Evolutionary conservation across 495 filamentous ascomycete species (phyloP), one percentile per base, ranked within the genome.

Genomic region (Aspergillus saccharolyticus): DNA sequence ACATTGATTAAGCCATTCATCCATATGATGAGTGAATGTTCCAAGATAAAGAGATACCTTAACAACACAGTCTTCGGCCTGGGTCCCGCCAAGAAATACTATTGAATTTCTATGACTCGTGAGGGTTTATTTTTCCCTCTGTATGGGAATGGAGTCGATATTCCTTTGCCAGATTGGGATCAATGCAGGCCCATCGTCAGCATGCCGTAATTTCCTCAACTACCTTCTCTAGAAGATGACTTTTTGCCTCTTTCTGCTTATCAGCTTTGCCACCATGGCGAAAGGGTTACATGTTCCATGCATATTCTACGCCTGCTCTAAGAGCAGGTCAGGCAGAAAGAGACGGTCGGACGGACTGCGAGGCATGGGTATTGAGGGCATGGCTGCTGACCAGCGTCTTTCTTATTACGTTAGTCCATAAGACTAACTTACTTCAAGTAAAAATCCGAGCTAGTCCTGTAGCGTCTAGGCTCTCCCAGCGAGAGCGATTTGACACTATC

Each of bases 231-330:
- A 5, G 25, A 28, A 9, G 3, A 28, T 28, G 4, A 28, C 9
- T 30, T 30, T 28, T 30, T 30, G n/a, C 7, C 22, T 25, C 10
- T 22, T 16, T 56, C n/a, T 46, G 8, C 42, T 19, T 44, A 7
- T 21, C n/a, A 51, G 25, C 51, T 43, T 19, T 15, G 25, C 30
- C 1, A 30, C 12, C 14, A 9, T 10, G 24, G 33, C 52, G 18
- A 54, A 24, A 45, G 53, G n/a, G 52, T 61, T 64, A 64, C 62
- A 65, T 68, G 69, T 77, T 74, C 74, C 68, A 76, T 76, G 73
- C 74, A 75, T 71, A 52, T 77, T 76, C 73, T 75, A 65, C 70
- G 70, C 58, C 68, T 59, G 67, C 66, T 74, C 67, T 66, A 69
- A 58, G 56, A 55, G 54, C 43, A 19, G 24, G 28, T 25, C 39